These are phyloP conservation scores for Rubroboletus satanas DNA, from an alignment of 768 basidiomycete species.

Conservation along the genomic window DNA sequence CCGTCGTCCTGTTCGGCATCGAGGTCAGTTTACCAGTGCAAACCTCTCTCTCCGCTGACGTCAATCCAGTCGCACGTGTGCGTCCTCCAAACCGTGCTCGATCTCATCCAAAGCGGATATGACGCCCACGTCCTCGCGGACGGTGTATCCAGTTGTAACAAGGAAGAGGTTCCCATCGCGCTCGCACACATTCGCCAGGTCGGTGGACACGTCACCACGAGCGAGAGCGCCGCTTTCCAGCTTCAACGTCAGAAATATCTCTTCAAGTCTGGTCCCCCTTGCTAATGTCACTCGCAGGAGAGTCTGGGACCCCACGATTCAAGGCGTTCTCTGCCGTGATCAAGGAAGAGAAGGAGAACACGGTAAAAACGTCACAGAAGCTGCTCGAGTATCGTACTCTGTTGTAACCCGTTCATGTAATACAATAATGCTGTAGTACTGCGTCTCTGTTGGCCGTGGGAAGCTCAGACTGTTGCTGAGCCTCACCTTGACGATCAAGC, in stretches of 20 bases:
- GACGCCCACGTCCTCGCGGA: constrained; percentile 75
- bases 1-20: constrained; percentile 80
- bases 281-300: constrained; percentile 38
- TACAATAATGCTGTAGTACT: neutral
- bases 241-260: constrained; percentile 50
- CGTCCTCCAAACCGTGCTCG: constrained; percentile 77
- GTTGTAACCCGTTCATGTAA: constrained; percentile 6
- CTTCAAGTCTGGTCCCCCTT: constrained; percentile 7
- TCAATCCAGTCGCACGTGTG: constrained; percentile 78
- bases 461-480: neutral
- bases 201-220: constrained; percentile 77
- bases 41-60: neutral
- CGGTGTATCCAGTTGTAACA: constrained; percentile 78
- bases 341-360: constrained; percentile 73
- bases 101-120: constrained; percentile 49
- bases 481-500: neutral
- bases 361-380: constrained; percentile 36
- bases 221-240: constrained; percentile 78
- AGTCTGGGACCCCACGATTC: constrained; percentile 62
- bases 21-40: constrained; percentile 51
- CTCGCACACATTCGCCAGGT: constrained; percentile 62
- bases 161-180: constrained; percentile 74
- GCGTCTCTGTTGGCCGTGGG: constrained; percentile 11
- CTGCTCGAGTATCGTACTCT: constrained; percentile 30
- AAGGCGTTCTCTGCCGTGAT: constrained; percentile 66